Evolutionary conservation across 225 moss, liverwort and hornwort species (phyloP), one percentile per base, ranked within the genome.

Genomic region (Polytrichum commune): DNA sequence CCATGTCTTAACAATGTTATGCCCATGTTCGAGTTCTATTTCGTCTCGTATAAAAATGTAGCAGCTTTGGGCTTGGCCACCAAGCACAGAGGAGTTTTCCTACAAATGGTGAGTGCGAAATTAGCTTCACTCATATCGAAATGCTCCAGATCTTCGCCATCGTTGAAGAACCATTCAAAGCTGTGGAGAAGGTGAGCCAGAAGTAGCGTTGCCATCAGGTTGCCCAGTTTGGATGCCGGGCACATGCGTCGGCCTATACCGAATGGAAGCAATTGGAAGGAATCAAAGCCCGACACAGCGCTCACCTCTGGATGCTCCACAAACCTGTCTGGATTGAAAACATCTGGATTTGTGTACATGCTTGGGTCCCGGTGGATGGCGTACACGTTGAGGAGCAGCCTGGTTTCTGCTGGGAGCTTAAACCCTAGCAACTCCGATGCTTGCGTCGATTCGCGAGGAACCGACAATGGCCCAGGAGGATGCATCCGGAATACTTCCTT

Each of bases 401-500:
- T 76, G 0, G 89, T 89, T 35, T 89, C 78, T 19, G 69, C 79
- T 20, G 90, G 95, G 70, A 95, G 81, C 22, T 75, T 65, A 29
- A 75, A 80, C 19, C 83, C 82, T 28, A 63, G 70, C 23, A 86
- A 67, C n/a, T 76, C 60, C n/a, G 85, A 86, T 18, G 80, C 69
- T 55, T 77, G 66, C 4, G 69, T 77, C 46, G 86, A 87, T 69
- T 82, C 89, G 20, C 82, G 82, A 7, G 89, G 94, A 7, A 85
- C 69, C 19, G 85, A 78, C 0, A 90, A 61, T 0, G 79, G 69
- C 16, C 75, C 72, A 53, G 76, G 75, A 18, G 83, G 80, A 27
- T 83, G 86, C 28, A 83, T 63, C 3, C 94, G 83, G 60, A 95
- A 84, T 0, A 83, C 78, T 30, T 95, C 94, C 67, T 90, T 92